phyloP scores from a whole-genome alignment of 495 filamentous ascomycete species.

The Haplographium delicatum region DNA sequence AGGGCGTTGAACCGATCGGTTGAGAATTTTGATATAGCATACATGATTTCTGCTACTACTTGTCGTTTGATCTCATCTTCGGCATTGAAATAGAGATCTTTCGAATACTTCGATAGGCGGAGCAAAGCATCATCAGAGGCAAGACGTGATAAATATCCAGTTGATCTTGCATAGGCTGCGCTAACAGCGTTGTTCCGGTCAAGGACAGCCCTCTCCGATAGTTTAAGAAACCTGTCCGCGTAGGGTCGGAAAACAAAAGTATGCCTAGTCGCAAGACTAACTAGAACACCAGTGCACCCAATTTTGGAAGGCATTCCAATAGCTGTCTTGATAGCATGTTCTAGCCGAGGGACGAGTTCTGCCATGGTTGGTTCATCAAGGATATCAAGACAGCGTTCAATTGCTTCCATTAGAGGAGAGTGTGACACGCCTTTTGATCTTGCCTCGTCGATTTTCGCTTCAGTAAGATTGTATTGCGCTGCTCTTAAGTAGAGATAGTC shows the following conservation, averaged over 20 bases:
- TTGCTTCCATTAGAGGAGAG: constrained; percentile 90
- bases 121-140: constrained; percentile 65
- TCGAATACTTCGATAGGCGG: constrained; percentile 58
- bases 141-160: constrained; percentile 77
- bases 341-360: constrained; percentile 62
- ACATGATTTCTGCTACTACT: constrained; percentile 71
- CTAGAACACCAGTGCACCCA: constrained; percentile 78
- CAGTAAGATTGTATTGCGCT: constrained; percentile 74
- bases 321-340: constrained; percentile 74
- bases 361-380: constrained; percentile 71
- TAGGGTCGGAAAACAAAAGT: constrained; percentile 68
- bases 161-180: constrained; percentile 75
- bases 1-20: constrained; percentile 81
- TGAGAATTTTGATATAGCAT: constrained; percentile 77
- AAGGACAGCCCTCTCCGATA: constrained; percentile 71
- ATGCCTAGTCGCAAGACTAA: constrained; percentile 78
- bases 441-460: constrained; percentile 81
- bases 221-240: constrained; percentile 69
- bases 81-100: constrained; percentile 69
- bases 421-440: constrained; percentile 71
- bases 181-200: constrained; percentile 90
- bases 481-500: constrained; percentile 92
- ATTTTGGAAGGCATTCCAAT: constrained; percentile 91
- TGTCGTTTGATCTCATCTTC: constrained; percentile 70
- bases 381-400: constrained; percentile 84